These are phyloP conservation scores for Neodidymelliopsis sp. DNA, from an alignment of 2,329 filamentous ascomycete species.

Conservation along the genomic window DNA sequence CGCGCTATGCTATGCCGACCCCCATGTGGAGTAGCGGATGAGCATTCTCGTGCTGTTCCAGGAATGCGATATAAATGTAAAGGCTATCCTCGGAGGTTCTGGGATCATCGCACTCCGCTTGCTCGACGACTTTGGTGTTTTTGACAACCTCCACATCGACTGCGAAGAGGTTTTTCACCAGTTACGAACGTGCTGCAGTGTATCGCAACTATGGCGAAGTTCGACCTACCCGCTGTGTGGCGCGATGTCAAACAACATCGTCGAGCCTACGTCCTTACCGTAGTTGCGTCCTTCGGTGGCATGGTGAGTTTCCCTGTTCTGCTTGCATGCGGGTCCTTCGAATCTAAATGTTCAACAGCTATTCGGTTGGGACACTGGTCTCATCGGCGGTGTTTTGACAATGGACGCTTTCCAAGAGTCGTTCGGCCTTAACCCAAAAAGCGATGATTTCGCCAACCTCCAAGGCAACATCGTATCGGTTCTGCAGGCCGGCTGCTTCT, in stretches of 20 bases:
- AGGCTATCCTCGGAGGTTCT: not conserved
- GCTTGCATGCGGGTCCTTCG: not conserved
- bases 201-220: conserved; percentile 38
- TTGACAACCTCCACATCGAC: not conserved
- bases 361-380: conserved; percentile 49
- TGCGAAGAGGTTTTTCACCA: not conserved
- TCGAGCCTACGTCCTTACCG: conserved; percentile 51
- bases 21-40: conserved; percentile 14
- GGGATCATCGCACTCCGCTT: not conserved
- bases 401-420: conserved; percentile 55
- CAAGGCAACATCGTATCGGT: conserved; percentile 56
- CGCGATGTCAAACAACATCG: conserved; percentile 51
- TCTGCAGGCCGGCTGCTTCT: conserved; percentile 55
- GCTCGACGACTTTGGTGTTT: not conserved
- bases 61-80: conserved; percentile 9
- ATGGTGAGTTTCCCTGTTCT: conserved; percentile 41
- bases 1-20: conserved; percentile 16
- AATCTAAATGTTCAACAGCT: conserved; percentile 16
- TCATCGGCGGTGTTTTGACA: conserved; percentile 51
- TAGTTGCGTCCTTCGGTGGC: conserved; percentile 54
- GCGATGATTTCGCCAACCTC: conserved; percentile 47
- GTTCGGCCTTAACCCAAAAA: conserved; percentile 47
- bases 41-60: conserved; percentile 4
- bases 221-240: conserved; percentile 45
- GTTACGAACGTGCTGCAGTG: not conserved